These are phyloP conservation scores for Fonsecaea erecta DNA, from an alignment of 2,329 filamentous ascomycete species.

Conservation along the genomic window DNA sequence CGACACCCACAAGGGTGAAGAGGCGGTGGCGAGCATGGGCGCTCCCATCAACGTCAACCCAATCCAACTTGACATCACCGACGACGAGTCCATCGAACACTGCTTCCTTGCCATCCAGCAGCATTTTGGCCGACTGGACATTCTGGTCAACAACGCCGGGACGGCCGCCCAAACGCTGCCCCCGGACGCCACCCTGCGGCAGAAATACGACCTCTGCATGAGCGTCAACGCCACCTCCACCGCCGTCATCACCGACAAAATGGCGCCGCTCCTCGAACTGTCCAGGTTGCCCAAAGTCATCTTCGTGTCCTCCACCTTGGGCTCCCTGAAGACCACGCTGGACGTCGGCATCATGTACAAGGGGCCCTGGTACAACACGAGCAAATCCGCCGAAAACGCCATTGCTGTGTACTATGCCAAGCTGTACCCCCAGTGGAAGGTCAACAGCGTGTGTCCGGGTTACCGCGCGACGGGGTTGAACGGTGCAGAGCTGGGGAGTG, in stretches of 20 bases:
- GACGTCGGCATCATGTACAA: conserved; percentile 14
- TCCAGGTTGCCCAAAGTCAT: conserved; percentile 34
- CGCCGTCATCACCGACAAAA: conserved; percentile 32
- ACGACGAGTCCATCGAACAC: conserved; percentile 42
- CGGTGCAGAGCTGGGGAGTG: conserved; percentile 21
- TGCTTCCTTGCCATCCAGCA: conserved; percentile 41
- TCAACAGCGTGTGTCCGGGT: conserved; percentile 36
- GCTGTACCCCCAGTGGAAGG: conserved; percentile 30
- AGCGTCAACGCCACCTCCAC: conserved; percentile 39
- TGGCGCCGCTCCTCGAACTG: conserved; percentile 34
- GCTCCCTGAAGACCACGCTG: conserved; percentile 26
- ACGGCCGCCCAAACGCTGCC: conserved; percentile 32
- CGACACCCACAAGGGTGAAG: conserved; percentile 45
- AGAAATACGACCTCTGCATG: conserved; percentile 37
- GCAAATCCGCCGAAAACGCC: conserved; percentile 34
- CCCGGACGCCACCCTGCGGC: conserved; percentile 24
- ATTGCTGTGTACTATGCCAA: conserved; percentile 34
- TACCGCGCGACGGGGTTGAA: conserved; percentile 29
- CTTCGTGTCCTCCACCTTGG: conserved; percentile 30
- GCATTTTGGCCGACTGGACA: conserved; percentile 43
- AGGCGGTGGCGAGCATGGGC: conserved; percentile 37
- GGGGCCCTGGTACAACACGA: conserved; percentile 28
- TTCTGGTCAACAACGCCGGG: conserved; percentile 47
- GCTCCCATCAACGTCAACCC: conserved; percentile 38
- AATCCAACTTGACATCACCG: conserved; percentile 45